phyloP scores from a whole-genome alignment of 805 yeast genomes.

The Soucietia sequanensis region DNA sequence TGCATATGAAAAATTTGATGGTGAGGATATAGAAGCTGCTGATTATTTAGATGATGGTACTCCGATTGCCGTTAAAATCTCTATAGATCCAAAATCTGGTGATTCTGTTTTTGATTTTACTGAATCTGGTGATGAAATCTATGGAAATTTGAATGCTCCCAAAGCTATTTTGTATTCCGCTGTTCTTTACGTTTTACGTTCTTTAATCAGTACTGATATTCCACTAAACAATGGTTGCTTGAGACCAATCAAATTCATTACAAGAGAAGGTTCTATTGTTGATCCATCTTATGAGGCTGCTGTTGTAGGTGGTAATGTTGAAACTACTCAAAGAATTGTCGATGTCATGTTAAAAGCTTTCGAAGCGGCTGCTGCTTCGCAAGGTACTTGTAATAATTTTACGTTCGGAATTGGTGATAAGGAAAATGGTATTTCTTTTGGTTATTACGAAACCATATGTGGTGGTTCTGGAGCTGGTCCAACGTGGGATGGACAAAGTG shows the following conservation, averaged over 20 bases:
- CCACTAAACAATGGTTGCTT: constrained; percentile 95
- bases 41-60: constrained; percentile 86
- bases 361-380: constrained; percentile 89
- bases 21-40: constrained; percentile 44
- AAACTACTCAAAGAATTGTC: constrained; percentile 90
- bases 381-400: constrained; percentile 92
- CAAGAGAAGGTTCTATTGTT: constrained; percentile 41
- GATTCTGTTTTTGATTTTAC: constrained; percentile 77
- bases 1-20: constrained; percentile 39
- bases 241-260: constrained; percentile 64
- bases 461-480: constrained; percentile 96
- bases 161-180: constrained; percentile 87
- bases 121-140: constrained; percentile 84
- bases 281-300: constrained; percentile 85
- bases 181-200: constrained; percentile 79
- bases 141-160: constrained; percentile 92
- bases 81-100: constrained; percentile 47
- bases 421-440: constrained; percentile 60
- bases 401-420: constrained; percentile 82
- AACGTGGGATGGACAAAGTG: constrained; percentile 81
- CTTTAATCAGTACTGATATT: constrained; percentile 80
- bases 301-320: constrained; percentile 88
- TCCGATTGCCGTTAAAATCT: constrained; percentile 53
- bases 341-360: constrained; percentile 88
- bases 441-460: constrained; percentile 91